Conservation (phyloP, 2,329 filamentous ascomycete genomes). For the Dothideomycetes sp. region DNA sequence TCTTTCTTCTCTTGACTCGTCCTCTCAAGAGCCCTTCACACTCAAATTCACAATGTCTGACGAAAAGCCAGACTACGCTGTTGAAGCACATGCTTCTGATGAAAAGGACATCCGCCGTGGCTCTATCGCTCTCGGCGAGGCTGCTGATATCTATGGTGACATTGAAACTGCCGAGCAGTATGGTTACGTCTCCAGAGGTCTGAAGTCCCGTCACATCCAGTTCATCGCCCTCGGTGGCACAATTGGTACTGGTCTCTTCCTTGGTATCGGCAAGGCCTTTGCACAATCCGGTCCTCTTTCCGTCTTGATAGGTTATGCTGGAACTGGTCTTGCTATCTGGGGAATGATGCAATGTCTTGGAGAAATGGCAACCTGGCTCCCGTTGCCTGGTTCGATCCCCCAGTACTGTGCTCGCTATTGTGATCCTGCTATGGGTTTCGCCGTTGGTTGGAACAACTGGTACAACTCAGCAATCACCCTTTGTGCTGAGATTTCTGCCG, state of each 20-base stretch:
- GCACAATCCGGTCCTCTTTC: slow-evolving; percentile 13
- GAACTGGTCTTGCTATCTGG: slow-evolving; percentile 23
- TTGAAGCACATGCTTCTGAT: slow-evolving; percentile 5
- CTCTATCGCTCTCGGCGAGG: slow-evolving; percentile 32
- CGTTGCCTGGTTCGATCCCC: slow-evolving; percentile 23
- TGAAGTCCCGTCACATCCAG: slow-evolving; percentile 48
- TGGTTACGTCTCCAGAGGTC: slow-evolving; percentile 43
- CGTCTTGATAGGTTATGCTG: slow-evolving; percentile 13
- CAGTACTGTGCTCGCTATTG: slow-evolving; percentile 18
- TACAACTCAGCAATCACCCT: slow-evolving; percentile 39
- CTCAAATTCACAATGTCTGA: slow-evolving; percentile 6
- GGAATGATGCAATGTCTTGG: slow-evolving; percentile 35
- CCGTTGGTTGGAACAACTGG: slow-evolving; percentile 40
- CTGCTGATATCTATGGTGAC: slow-evolving; percentile 45
- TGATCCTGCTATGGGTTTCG: slow-evolving; percentile 21
- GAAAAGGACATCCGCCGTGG: slow-evolving; percentile 13
- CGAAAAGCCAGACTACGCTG: slow-evolving; percentile 13
- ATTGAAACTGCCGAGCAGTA: slow-evolving; percentile 41
- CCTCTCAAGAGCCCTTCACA: background rate
- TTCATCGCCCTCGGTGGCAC: slow-evolving; percentile 53
- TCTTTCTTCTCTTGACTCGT: background rate
- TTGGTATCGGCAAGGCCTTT: slow-evolving; percentile 15
- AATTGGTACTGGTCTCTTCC: slow-evolving; percentile 29
- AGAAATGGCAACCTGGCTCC: slow-evolving; percentile 35
- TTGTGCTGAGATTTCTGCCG: slow-evolving; percentile 54